Percentiles rank a stretch among this genome's conserved stretches.
These are phyloP conservation scores for Monosporascus sp. DNA, from an alignment of 2,329 filamentous ascomycete species.

Conservation along the genomic window DNA sequence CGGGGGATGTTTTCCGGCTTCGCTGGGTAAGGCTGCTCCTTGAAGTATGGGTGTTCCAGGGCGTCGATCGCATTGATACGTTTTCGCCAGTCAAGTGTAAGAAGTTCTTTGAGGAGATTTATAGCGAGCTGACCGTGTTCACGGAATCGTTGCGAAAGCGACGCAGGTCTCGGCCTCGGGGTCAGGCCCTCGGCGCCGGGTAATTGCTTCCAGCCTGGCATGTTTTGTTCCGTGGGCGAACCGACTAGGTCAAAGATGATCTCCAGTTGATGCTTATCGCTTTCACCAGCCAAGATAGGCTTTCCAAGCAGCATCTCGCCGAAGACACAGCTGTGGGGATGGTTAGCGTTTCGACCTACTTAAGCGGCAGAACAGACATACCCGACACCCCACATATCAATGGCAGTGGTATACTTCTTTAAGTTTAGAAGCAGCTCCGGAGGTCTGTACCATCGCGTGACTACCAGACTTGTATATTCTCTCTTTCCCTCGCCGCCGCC, in stretches of 20 bases:
- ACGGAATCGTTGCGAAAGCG: conserved; percentile 68
- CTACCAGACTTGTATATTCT: conserved; percentile 94
- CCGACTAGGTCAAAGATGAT: conserved; percentile 93
- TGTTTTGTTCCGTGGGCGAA: conserved; percentile 79
- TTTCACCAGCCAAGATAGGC: conserved; percentile 86
- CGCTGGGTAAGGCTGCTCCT: conserved; percentile 69
- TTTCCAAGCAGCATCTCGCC: conserved; percentile 95
- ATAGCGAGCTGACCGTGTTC: conserved; percentile 69
- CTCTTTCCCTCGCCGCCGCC: conserved; percentile 79
- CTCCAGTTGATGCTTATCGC: conserved; percentile 82
- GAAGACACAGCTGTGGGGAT: conserved; percentile 72
- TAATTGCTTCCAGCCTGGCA: conserved; percentile 84
- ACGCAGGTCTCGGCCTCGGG: conserved; percentile 56
- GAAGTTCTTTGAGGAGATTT: conserved; percentile 72
- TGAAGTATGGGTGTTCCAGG: conserved; percentile 87
- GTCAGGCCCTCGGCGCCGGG: conserved; percentile 75
- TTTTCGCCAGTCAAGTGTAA: conserved; percentile 83
- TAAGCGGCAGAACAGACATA: conserved; percentile 38
- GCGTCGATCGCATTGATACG: conserved; percentile 93
- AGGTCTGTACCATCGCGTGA: conserved; percentile 94
- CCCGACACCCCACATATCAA: conserved; percentile 98
- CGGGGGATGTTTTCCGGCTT: conserved; percentile 80
- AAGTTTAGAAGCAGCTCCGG: conserved; percentile 87
- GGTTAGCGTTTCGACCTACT: conserved; percentile 13
- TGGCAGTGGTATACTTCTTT: conserved; percentile 89